Evolutionary conservation across 805 yeast genomes (phyloP), one percentile per base, ranked within the genome.

Genomic region (Kregervanrija pseudodelftensis): DNA sequence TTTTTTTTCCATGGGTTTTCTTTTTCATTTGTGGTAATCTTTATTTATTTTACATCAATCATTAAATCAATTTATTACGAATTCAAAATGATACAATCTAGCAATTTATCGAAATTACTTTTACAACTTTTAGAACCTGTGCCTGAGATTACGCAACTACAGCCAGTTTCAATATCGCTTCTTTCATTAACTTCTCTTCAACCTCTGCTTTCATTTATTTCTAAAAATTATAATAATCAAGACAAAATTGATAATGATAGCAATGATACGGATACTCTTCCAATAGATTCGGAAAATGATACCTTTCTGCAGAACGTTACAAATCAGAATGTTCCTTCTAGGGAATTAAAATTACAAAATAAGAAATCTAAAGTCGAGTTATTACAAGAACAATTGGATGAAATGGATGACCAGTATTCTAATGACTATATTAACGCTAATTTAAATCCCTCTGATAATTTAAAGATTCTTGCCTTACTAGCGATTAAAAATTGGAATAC

Each of bases 151-250:
- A 53, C 65, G 1, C 34, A 41, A 1, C 37, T 53, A 3, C 44
- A 46, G 8, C 68, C 70, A 3, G 40, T 56, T 2, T 56, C 65
- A 4, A 52, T 60, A 2, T 60, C 68, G 8, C 50, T 66, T 4
- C 46, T 66, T 3, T 59, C 70, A 1, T 36, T 50, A 2, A 37
- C 49, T 4, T 36, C 49, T 5, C 61, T 57, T 9, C 62, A 60
- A 39, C 64, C 66, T 0, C 49, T 65, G 28, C 54, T 63, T 5
- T 59, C 67, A 8, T 60, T 63, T 39, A 48, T 54, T 12, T 48
- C 49, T 2, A 42, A 44, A 36, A 28, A 16, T 4, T 14, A n/a
- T n/a, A 15, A 15, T 16, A 36, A 9, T 12, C 9, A 15, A n/a
- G 14, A 14, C 11, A 34, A 32, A 5, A 36, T 14, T n/a, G 14